These are phyloP conservation scores for Penicillium pancosmium DNA, from an alignment of 495 filamentous ascomycete species.

Conservation along the genomic window DNA sequence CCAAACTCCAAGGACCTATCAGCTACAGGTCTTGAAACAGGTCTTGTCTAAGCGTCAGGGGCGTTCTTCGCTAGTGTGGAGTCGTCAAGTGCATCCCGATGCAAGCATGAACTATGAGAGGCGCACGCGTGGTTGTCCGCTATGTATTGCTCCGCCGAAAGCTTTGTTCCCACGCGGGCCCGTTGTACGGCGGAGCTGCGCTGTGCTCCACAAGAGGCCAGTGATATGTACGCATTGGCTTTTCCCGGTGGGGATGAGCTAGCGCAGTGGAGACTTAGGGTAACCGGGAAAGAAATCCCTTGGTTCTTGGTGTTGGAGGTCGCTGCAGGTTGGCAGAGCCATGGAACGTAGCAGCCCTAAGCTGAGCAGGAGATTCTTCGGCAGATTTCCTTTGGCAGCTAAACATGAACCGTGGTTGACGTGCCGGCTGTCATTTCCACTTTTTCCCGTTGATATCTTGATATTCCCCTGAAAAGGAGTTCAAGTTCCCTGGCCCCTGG, in stretches of 20 bases:
- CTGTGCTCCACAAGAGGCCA: neutral
- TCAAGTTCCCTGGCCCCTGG: too few species aligned
- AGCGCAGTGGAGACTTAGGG: constrained; percentile 11
- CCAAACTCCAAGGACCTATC: neutral
- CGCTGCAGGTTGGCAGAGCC: neutral
- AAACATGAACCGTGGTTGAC: neutral
- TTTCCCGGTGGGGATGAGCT: neutral
- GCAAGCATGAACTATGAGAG: constrained; percentile 8
- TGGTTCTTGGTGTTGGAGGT: neutral
- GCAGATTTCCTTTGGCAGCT: neutral
- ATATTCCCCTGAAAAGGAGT: neutral
- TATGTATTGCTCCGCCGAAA: neutral
- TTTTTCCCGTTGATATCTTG: neutral
- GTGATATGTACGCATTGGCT: neutral
- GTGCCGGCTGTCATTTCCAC: constrained; percentile 2
- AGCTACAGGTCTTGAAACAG: neutral
- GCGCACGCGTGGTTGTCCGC: neutral
- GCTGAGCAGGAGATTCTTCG: neutral
- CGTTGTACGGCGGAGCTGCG: constrained; percentile 5
- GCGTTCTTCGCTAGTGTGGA: neutral
- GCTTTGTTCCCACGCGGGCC: constrained; percentile 9
- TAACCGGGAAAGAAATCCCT: neutral
- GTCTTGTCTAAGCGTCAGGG: neutral
- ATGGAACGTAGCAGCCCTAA: constrained; percentile 12
- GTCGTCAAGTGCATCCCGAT: neutral